Evolutionary conservation across 2,329 filamentous ascomycete genomes (phyloP).

Genomic region (Bipolaris cookei): DNA sequence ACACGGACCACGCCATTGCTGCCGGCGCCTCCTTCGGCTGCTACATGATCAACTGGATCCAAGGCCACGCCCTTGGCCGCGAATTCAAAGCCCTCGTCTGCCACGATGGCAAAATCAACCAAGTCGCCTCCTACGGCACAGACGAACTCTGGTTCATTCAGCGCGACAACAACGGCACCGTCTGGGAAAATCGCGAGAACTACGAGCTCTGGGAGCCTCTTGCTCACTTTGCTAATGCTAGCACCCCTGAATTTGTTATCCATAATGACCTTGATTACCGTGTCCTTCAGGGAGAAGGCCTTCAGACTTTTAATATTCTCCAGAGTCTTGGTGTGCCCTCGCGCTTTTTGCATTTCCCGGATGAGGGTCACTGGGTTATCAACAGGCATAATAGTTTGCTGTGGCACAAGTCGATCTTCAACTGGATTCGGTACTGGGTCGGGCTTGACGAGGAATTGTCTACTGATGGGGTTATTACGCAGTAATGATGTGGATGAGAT

Average conservation of each 20-base stretch:
- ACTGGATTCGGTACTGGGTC: constrained; percentile 46
- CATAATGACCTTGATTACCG: constrained; percentile 90
- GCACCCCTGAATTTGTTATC: constrained; percentile 85
- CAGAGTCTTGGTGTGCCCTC: constrained; percentile 78
- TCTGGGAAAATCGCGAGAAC: constrained; percentile 51
- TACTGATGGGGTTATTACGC: constrained; percentile 41
- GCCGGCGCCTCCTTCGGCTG: constrained; percentile 65
- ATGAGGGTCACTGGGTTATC: constrained; percentile 80
- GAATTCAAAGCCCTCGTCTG: constrained; percentile 87
- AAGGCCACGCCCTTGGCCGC: constrained; percentile 80
- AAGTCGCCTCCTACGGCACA: constrained; percentile 55
- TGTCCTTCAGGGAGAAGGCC: constrained; percentile 81
- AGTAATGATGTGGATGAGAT: constrained; percentile 22
- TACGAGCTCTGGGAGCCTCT: constrained; percentile 66
- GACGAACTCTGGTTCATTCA: constrained; percentile 62
- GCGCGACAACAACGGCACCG: constrained; percentile 52
- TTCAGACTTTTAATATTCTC: constrained; percentile 84
- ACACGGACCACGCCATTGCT: constrained; percentile 73
- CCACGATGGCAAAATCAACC: constrained; percentile 82
- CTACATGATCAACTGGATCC: constrained; percentile 75
- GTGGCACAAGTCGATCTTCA: constrained; percentile 70
- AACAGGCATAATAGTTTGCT: constrained; percentile 88
- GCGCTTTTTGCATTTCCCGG: constrained; percentile 79
- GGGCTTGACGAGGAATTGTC: constrained; percentile 41
- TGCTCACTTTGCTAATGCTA: constrained; percentile 70